Base-by-base conservation (phyloP, 2,329 filamentous ascomycete genomes). In the Fusarium armeniacum region DNA sequence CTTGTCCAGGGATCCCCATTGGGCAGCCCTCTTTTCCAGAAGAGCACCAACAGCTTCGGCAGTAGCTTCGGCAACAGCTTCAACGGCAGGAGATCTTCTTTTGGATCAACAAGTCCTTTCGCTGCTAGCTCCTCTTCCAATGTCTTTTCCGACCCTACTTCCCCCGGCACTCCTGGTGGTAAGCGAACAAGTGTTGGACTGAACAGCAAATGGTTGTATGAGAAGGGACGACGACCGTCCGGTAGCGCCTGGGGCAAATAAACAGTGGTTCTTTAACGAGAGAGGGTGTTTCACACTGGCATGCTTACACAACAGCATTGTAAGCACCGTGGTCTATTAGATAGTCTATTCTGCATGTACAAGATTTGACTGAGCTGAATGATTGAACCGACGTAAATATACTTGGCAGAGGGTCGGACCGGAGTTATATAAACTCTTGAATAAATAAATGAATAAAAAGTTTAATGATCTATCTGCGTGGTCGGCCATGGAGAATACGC, bases 191-290 rank as follows among this genome's bases (percentile, higher is more conserved):
- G 89, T 70, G 89, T 97, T 54, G 89, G 90, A 1, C 77, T 98
- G 76, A 98, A 95, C 80, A 97, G 90, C 82, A 97, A 96, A 82
- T 98, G 95, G 95, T 80, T 98, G 64, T 98, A 97, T 77, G 93
- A 98, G 80, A 93, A 90, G 81, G 91, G 92, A 74, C 83, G 89
- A 77, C 78, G 89, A 77, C 82, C 86, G 71, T 83, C 85, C 53
- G 78, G 83, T 13, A 83, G 78, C 58, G 75, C 79, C 33, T 84
- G 82, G 79, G 71, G 76, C 51, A 76, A 79, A 49, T 81, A 44
- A 76, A 45, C 10, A 36, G 15, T 16, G 26, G 8, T n/a, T 43
- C 36, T 47, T 16, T 58, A 61, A 60, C 54, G 41, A 62, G 50
- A 41, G n/a, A 7, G 28, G 20, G 44, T 32, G 36, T 51, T 51